These are phyloP conservation scores for Lachancea meyersii DNA, from an alignment of 805 yeast genomes.

Conservation along the genomic window DNA sequence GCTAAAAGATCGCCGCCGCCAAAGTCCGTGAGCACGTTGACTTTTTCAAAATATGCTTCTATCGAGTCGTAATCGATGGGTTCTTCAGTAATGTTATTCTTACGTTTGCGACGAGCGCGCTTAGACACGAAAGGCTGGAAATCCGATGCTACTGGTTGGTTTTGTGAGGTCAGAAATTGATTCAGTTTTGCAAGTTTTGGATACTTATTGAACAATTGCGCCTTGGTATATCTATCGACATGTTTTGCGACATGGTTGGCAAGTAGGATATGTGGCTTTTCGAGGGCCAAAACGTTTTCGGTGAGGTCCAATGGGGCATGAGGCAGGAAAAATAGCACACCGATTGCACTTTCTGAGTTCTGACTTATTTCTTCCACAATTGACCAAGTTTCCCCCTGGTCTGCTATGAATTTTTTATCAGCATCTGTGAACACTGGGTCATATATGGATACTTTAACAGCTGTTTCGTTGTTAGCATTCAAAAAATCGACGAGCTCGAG, in stretches of 20 bases:
- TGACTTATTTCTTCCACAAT: conserved; percentile 24
- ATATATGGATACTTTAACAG: conserved; percentile 40
- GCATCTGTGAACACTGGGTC: conserved; percentile 56
- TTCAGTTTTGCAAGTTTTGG: conserved; percentile 38
- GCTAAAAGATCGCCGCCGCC: conserved; percentile 18
- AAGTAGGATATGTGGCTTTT: conserved; percentile 37
- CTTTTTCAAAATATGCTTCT: conserved; percentile 17
- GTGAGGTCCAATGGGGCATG: conserved; percentile 64
- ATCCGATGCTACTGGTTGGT: conserved; percentile 12
- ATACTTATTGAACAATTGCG: conserved; percentile 39
- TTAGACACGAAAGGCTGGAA: conserved; percentile 23
- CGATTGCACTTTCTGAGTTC: conserved; percentile 12
- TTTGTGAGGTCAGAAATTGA: not conserved
- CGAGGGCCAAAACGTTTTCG: conserved; percentile 32
- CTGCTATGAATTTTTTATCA: conserved; percentile 38
- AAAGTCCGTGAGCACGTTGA: conserved; percentile 22
- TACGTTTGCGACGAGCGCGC: conserved; percentile 17
- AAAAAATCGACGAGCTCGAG: conserved; percentile 34
- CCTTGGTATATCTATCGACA: conserved; percentile 45
- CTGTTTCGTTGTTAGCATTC: not conserved
- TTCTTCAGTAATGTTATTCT: conserved; percentile 14
- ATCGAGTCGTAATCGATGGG: conserved; percentile 20
- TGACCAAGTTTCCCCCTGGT: conserved; percentile 22
- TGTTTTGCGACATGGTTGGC: conserved; percentile 50
- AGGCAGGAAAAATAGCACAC: conserved; percentile 55